These are phyloP conservation scores for Ramularia collo-cygni DNA, from an alignment of 2,329 filamentous ascomycete species.

Conservation along the genomic window DNA sequence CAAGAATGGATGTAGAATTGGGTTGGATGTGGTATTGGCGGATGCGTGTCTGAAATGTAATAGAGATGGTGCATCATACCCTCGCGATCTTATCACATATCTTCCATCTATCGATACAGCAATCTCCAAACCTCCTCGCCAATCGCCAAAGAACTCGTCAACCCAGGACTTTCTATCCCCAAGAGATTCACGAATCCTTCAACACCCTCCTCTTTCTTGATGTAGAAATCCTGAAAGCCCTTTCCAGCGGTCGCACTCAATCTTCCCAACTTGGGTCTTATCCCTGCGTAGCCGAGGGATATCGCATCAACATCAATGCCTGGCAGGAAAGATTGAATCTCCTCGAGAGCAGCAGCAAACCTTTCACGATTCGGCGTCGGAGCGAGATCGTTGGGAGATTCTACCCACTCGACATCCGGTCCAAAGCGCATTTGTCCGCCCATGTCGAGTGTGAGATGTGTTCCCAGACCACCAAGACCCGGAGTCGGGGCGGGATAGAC, in stretches of 20 bases:
- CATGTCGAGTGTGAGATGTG: slow-evolving; percentile 88
- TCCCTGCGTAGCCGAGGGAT: slow-evolving; percentile 79
- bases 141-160: slow-evolving; percentile 83
- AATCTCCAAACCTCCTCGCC: slow-evolving; percentile 63
- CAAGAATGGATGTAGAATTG: too few species aligned
- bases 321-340: slow-evolving; percentile 76
- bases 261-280: slow-evolving; percentile 72
- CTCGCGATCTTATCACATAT: too few species aligned
- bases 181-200: slow-evolving; percentile 80
- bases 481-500: slow-evolving; percentile 83
- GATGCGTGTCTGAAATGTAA: too few species aligned
- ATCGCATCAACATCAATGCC: slow-evolving; percentile 60
- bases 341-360: slow-evolving; percentile 59
- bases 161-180: slow-evolving; percentile 86
- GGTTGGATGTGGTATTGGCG: too few species aligned
- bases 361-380: slow-evolving; percentile 54
- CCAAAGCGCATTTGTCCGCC: slow-evolving; percentile 80
- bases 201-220: slow-evolving; percentile 69
- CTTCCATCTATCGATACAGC: slow-evolving; percentile 38
- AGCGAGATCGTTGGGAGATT: slow-evolving; percentile 58
- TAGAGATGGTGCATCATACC: too few species aligned
- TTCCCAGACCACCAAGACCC: slow-evolving; percentile 78
- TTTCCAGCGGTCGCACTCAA: slow-evolving; percentile 53
- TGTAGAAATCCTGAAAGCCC: slow-evolving; percentile 77
- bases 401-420: slow-evolving; percentile 91